Evolutionary conservation across 768 basidiomycete genomes (phyloP).

Genomic region (Leccinum broughii): DNA sequence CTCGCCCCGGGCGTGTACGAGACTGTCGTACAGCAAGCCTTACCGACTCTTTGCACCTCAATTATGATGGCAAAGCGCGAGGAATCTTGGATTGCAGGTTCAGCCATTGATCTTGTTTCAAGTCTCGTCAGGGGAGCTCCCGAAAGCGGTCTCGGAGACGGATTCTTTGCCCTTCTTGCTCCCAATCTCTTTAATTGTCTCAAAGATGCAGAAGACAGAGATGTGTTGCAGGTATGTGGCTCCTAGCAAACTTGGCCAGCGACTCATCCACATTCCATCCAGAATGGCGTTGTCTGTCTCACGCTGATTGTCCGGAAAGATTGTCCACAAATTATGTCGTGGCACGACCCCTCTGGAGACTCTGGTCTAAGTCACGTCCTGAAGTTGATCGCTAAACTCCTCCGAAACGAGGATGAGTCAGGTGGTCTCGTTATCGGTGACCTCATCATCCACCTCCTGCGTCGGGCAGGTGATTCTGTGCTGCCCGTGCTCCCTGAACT

Average conservation of each 20-base stretch:
- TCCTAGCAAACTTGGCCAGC: neutral
- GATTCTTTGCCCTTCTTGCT: constrained; percentile 76
- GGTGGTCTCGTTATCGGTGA: constrained; percentile 94
- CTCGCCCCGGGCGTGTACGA: constrained; percentile 63
- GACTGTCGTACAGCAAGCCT: constrained; percentile 66
- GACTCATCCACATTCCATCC: constrained; percentile 3
- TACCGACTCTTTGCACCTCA: constrained; percentile 70
- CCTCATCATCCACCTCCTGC: constrained; percentile 88
- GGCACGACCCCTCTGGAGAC: constrained; percentile 66
- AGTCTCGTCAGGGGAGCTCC: constrained; percentile 69
- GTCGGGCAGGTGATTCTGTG: constrained; percentile 78
- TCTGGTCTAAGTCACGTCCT: constrained; percentile 78
- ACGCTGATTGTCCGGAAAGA: constrained; percentile 89
- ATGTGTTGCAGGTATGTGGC: constrained; percentile 65
- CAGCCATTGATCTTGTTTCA: constrained; percentile 80
- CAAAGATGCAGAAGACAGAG: constrained; percentile 75
- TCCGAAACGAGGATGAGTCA: constrained; percentile 83
- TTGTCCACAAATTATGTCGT: constrained; percentile 73
- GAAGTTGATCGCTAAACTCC: constrained; percentile 70
- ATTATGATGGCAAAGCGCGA: constrained; percentile 56
- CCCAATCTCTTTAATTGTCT: constrained; percentile 74
- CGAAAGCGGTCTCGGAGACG: constrained; percentile 68
- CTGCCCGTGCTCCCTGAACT: constrained; percentile 86
- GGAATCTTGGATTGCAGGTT: constrained; percentile 75
- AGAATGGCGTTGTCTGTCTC: constrained; percentile 84